Conservation (phyloP, 75 land plant genomes). For the Cunninghamia lanceolata region DNA sequence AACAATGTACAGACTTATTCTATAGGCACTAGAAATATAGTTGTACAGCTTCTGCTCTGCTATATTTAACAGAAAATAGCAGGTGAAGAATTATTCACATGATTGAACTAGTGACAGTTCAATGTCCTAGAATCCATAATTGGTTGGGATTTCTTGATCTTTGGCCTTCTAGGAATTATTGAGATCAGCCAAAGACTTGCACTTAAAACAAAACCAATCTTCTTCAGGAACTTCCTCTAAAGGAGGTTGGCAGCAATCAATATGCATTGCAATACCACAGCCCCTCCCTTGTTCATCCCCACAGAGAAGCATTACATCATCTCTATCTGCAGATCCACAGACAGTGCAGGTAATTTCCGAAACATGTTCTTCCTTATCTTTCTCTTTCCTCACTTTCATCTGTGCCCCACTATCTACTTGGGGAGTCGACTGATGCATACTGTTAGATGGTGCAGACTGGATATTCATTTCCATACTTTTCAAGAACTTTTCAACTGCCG, state of each 20-base stretch:
- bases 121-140: not conserved
- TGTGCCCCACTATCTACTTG: not conserved
- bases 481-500: conserved; percentile 56
- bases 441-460: conserved; percentile 15
- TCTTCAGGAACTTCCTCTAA: conserved; percentile 58
- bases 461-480: conserved; percentile 8
- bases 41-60: not conserved
- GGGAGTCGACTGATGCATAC: conserved; percentile 14
- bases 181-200: conserved; percentile 9
- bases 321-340: conserved; percentile 63
- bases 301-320: conserved; percentile 80
- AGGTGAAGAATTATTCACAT: not conserved
- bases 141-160: not conserved
- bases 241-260: conserved; percentile 85
- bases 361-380: not conserved
- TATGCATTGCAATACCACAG: conserved; percentile 77
- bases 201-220: conserved; percentile 76
- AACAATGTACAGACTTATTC: not conserved
- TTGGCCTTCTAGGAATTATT: not conserved
- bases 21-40: not conserved
- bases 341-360: conserved; percentile 43
- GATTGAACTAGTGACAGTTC: not conserved
- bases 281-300: conserved; percentile 68
- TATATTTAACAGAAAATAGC: conserved; percentile 3
- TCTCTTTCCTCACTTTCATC: conserved; percentile 9